Conservation (phyloP, 192 early-diverging fungal species). For the Diversispora eburnea region DNA sequence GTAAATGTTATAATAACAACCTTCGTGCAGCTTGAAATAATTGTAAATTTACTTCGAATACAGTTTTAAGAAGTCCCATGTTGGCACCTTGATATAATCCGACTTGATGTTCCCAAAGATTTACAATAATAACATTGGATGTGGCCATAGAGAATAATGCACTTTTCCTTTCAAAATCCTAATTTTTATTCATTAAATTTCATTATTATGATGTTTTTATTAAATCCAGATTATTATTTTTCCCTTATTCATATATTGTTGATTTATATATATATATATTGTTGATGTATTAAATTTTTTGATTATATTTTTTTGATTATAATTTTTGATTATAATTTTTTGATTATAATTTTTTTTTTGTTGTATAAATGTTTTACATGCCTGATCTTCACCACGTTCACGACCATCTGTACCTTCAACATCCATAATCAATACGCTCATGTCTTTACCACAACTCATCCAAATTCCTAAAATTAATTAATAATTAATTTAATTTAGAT, state of each 20-base stretch:
- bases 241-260: no score
- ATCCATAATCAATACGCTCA: constrained; percentile 89
- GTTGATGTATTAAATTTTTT: no score
- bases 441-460: constrained; percentile 79
- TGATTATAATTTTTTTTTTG: no score
- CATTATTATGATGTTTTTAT: no score
- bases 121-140: constrained; percentile 91
- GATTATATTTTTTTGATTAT: no score
- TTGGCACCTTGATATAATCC: constrained; percentile 99
- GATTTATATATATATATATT: no score
- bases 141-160: constrained; percentile 96
- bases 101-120: constrained; percentile 98
- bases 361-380: no score
- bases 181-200: not conserved
- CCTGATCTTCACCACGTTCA: constrained; percentile 95
- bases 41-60: constrained; percentile 98
- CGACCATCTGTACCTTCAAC: constrained; percentile 99
- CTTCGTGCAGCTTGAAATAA: constrained; percentile 83
- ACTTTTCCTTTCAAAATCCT: constrained; percentile 97
- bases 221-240: no score
- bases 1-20: constrained; percentile 29
- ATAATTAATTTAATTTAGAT: not conserved
- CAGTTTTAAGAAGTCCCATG: constrained; percentile 97
- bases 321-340: no score
- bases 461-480: constrained; percentile 69